These are phyloP conservation scores for Scedosporium apiospermum DNA, from an alignment of 2,329 filamentous ascomycete species.

Conservation along the genomic window DNA sequence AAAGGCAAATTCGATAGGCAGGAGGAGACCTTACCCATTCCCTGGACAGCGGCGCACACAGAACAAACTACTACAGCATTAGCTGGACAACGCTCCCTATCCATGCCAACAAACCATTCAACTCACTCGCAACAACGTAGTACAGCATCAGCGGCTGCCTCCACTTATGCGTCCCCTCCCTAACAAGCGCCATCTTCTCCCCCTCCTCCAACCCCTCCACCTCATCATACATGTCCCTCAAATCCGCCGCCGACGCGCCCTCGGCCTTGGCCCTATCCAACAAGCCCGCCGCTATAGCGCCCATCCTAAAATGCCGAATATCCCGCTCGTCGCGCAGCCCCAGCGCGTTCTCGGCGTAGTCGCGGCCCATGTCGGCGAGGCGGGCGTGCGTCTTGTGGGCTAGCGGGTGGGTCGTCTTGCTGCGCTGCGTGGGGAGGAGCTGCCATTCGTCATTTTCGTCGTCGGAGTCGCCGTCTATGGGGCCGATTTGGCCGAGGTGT, in stretches of 20 bases:
- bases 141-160: conserved; percentile 57
- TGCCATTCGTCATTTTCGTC: conserved; percentile 3
- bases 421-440: neutral
- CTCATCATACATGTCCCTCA: neutral
- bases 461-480: conserved; percentile 3
- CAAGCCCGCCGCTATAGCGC: neutral
- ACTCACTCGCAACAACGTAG: conserved; percentile 46
- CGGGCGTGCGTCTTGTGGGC: neutral
- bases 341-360: neutral
- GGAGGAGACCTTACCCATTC: conserved; percentile 32
- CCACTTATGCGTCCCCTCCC: conserved; percentile 59
- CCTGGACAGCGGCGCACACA: conserved; percentile 62
- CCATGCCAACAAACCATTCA: conserved; percentile 12
- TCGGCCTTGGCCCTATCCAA: neutral
- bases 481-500: neutral
- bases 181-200: conserved; percentile 47
- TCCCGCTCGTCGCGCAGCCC: conserved; percentile 1
- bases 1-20: too few relatives aligned
- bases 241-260: neutral
- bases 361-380: conserved; percentile 3
- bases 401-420: neutral
- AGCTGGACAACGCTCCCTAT: neutral
- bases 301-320: neutral
- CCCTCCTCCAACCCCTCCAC: conserved; percentile 40
- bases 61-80: conserved; percentile 38